Evolutionary conservation across 306 rosid genomes (phyloP).

Genomic region (Carpinus fangiana): DNA sequence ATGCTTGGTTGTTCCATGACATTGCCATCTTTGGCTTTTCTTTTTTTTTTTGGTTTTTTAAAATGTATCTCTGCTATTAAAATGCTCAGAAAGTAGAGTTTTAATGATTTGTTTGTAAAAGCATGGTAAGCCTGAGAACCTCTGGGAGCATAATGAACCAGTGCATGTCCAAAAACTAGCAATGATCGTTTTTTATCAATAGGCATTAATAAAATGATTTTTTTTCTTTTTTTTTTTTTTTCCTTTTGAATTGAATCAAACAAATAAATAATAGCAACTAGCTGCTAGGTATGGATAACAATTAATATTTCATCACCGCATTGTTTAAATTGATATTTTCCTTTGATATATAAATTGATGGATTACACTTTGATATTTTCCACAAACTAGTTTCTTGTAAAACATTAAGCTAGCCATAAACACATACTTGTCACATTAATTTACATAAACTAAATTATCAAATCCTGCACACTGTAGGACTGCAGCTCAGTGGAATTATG

Average conservation of each 20-base stretch:
- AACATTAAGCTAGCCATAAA: neutral
- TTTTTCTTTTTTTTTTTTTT: neutral
- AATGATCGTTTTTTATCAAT: neutral
- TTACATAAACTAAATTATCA: neutral
- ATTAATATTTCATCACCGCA: neutral
- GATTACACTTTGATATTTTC: neutral
- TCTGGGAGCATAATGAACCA: neutral
- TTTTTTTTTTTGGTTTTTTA: neutral
- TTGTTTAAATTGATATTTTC: neutral
- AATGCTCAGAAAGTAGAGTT: neutral
- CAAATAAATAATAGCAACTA: neutral
- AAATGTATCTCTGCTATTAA: neutral
- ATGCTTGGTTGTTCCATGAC: slow-evolving; percentile 17
- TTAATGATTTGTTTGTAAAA: neutral
- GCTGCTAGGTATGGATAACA: neutral
- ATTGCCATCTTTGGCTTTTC: slow-evolving; percentile 9
- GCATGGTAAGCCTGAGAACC: neutral
- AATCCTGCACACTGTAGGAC: neutral
- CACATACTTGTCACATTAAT: neutral
- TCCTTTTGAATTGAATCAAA: neutral
- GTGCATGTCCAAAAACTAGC: neutral
- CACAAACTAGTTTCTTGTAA: neutral
- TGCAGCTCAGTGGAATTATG: neutral
- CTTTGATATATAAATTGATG: too few relatives aligned
- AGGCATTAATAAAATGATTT: neutral